Evolutionary conservation across 352 stramenopile species (phyloP).

Genomic region (Phytophthora palmivora): DNA sequence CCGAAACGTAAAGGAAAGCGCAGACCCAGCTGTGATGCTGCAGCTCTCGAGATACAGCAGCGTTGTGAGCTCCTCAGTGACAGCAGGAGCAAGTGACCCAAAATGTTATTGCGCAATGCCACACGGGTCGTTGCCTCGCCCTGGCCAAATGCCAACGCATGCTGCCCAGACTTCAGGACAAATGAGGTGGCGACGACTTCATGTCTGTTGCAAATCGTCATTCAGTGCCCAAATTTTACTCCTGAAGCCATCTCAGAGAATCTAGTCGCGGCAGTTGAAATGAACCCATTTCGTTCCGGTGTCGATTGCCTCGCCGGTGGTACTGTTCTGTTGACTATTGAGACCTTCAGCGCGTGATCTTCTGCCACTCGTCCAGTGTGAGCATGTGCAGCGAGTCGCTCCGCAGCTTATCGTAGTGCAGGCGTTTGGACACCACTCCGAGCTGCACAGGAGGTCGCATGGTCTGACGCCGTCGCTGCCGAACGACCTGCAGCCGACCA

Average conservation of each 20-base stretch:
- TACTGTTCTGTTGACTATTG: no score
- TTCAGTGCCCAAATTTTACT: no score
- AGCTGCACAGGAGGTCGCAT: slow-evolving; percentile 46
- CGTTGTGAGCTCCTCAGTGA: slow-evolving; percentile 1
- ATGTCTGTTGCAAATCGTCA: slow-evolving; percentile 21
- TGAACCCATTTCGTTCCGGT: slow-evolving; percentile 1
- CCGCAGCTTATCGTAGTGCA: slow-evolving; percentile 67
- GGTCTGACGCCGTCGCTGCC: slow-evolving; percentile 30
- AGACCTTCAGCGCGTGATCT: slow-evolving; percentile 50
- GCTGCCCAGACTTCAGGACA: no score
- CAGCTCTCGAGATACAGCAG: slow-evolving; percentile 16
- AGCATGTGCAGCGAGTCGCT: slow-evolving; percentile 57
- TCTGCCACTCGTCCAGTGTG: slow-evolving; percentile 69
- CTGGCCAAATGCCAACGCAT: slow-evolving; percentile 3
- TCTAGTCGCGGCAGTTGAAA: slow-evolving; percentile 4
- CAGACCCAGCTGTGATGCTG: slow-evolving; percentile 6
- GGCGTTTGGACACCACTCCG: slow-evolving; percentile 60
- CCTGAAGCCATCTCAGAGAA: slow-evolving; percentile 8
- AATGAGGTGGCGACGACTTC: neutral
- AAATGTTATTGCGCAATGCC: no score
- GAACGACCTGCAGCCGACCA: slow-evolving; percentile 48
- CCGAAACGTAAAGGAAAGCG: slow-evolving; percentile 25
- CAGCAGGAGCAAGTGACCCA: neutral
- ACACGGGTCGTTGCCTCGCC: neutral
- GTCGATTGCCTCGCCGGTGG: no score